phyloP scores from a whole-genome alignment of 148 eudicot genomes.

The Talinum fruticosum region DNA sequence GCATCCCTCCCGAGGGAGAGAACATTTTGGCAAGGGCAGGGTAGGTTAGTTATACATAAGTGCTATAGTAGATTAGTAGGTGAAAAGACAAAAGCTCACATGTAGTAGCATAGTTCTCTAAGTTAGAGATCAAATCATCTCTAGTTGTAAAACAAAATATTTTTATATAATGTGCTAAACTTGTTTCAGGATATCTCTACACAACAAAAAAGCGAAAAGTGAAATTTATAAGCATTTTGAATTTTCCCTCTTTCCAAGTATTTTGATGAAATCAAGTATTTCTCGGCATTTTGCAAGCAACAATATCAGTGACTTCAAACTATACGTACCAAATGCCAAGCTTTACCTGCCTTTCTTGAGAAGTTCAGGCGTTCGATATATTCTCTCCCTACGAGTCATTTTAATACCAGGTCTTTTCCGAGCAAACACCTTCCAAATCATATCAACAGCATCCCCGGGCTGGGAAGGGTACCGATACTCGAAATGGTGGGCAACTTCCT shows the following conservation, averaged over 20 bases:
- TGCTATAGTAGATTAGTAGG: conserved; percentile 10
- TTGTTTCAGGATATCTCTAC: not conserved
- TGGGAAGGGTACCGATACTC: conserved; percentile 80
- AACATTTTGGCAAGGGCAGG: conserved; percentile 24
- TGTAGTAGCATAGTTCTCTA: not conserved
- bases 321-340: not conserved
- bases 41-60: conserved; percentile 19
- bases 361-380: conserved; percentile 41
- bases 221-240: conserved; percentile 1
- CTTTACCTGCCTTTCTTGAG: not conserved
- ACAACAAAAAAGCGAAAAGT: not conserved
- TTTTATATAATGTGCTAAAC: not conserved
- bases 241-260: not conserved
- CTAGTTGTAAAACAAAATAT: conserved; percentile 21
- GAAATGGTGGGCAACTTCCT: conserved; percentile 60
- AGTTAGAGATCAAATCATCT: conserved; percentile 1
- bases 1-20: not conserved
- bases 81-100: not conserved
- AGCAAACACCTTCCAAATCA: conserved; percentile 82
- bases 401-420: conserved; percentile 37
- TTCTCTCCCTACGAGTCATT: conserved; percentile 39
- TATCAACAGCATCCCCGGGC: conserved; percentile 80
- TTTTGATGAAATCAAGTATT: too few relatives aligned
- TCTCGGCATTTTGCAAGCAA: not conserved
- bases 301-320: not conserved